Evolutionary conservation across 106 monocot genomes (phyloP).

Genomic region (Dendrobium catenatum): DNA sequence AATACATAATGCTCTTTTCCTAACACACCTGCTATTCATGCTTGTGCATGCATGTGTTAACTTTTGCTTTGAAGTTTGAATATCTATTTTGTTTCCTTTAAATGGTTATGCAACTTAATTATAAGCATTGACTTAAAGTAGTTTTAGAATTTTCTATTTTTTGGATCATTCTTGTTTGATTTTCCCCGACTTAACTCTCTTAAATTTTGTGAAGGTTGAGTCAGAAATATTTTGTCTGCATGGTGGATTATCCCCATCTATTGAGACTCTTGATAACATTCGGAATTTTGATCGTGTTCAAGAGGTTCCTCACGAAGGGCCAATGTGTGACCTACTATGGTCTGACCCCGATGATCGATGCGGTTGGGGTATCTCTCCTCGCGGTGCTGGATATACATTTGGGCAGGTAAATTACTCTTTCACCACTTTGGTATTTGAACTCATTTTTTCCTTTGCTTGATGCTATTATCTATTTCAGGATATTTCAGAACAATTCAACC

Average conservation of each 20-base stretch:
- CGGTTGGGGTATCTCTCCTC: slow-evolving; percentile 89
- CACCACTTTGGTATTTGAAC: no score
- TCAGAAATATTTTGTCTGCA: slow-evolving; percentile 94
- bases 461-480: slow-evolving; percentile 44
- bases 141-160: background rate
- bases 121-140: no score
- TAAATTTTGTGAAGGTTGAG: slow-evolving; percentile 39
- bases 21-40: no score
- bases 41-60: no score
- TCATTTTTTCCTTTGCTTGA: background rate
- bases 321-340: slow-evolving; percentile 89
- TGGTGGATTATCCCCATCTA: slow-evolving; percentile 81
- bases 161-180: background rate
- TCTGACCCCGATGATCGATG: slow-evolving; percentile 90
- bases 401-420: slow-evolving; percentile 44
- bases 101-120: no score
- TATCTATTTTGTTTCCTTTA: no score
- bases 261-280: slow-evolving; percentile 82
- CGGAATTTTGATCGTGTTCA: slow-evolving; percentile 86
- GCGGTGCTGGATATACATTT: slow-evolving; percentile 93
- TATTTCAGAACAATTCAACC: slow-evolving; percentile 99
- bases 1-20: no score
- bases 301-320: slow-evolving; percentile 90
- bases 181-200: background rate
- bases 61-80: no score